Evolutionary conservation across 2,329 filamentous ascomycete genomes (phyloP).

Genomic region (Talaromyces verruculosus): DNA sequence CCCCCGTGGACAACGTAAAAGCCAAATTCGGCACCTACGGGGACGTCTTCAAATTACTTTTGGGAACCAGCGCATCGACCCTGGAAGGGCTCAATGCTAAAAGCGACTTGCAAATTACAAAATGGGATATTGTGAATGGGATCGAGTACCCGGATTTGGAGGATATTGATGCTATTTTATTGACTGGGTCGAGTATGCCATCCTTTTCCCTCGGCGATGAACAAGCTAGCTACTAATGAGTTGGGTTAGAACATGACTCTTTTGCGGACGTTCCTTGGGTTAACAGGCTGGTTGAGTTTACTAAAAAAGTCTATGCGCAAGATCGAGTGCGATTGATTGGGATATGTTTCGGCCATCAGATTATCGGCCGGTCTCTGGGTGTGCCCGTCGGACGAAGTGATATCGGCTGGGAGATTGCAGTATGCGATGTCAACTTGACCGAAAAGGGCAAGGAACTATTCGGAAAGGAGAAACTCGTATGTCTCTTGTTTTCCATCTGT

Average conservation of each 20-base stretch:
- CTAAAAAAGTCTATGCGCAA: slow-evolving; percentile 59
- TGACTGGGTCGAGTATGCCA: slow-evolving; percentile 67
- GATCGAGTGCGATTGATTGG: slow-evolving; percentile 70
- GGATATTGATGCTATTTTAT: slow-evolving; percentile 75
- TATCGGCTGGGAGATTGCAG: slow-evolving; percentile 78
- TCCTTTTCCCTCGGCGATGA: not conserved
- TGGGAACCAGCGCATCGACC: slow-evolving; percentile 55
- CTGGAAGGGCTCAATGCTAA: slow-evolving; percentile 37
- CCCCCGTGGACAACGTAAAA: slow-evolving; percentile 64
- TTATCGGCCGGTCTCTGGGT: slow-evolving; percentile 71
- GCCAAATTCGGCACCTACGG: slow-evolving; percentile 71
- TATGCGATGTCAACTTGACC: slow-evolving; percentile 67
- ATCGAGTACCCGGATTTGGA: slow-evolving; percentile 70
- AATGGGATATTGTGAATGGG: slow-evolving; percentile 69
- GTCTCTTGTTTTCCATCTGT: slow-evolving; percentile 24
- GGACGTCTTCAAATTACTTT: slow-evolving; percentile 64
- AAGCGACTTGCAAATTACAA: slow-evolving; percentile 57
- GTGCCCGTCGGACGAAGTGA: slow-evolving; percentile 65
- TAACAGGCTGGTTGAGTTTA: slow-evolving; percentile 68
- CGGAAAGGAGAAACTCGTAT: slow-evolving; percentile 61
- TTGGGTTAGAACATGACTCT: slow-evolving; percentile 63
- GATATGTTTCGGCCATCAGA: slow-evolving; percentile 86
- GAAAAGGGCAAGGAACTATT: slow-evolving; percentile 71
- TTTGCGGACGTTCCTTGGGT: slow-evolving; percentile 78
- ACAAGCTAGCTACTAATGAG: not conserved